phyloP scores from a whole-genome alignment of 371 early-diverging fungal genomes.

The Zychaea mexicana region DNA sequence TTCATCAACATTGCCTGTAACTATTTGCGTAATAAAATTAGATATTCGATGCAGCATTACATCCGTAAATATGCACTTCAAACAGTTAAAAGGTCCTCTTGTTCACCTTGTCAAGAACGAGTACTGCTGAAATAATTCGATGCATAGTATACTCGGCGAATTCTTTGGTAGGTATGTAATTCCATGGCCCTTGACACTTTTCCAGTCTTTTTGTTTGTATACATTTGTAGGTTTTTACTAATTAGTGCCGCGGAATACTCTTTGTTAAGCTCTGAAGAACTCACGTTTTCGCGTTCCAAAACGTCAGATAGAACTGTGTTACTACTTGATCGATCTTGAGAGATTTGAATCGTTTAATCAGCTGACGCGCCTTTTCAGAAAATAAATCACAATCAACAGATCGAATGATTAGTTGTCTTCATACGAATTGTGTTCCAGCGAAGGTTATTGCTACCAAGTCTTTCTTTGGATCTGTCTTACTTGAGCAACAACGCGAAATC shows the following conservation, averaged over 20 bases:
- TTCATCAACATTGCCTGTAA: constrained; percentile 30
- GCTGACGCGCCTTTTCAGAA: constrained; percentile 18
- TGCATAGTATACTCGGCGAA: constrained; percentile 42
- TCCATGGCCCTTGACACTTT: constrained; percentile 27
- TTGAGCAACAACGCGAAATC: constrained; percentile 32
- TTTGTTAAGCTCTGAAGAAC: background rate
- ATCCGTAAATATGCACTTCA: background rate
- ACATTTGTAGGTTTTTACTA: background rate
- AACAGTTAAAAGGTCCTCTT: background rate
- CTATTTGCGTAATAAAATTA: background rate
- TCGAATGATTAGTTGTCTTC: too few relatives aligned
- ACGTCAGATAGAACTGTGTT: constrained; percentile 24
- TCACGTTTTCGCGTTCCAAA: constrained; percentile 42
- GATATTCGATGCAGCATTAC: background rate
- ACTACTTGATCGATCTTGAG: constrained; percentile 31
- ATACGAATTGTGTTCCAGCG: background rate
- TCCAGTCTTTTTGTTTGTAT: constrained; percentile 16
- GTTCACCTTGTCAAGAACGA: constrained; percentile 39
- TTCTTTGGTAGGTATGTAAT: constrained; percentile 39
- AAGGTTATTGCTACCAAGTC: background rate
- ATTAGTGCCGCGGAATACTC: background rate
- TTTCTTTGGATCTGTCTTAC: constrained; percentile 10
- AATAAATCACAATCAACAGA: too few relatives aligned
- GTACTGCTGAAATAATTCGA: constrained; percentile 30
- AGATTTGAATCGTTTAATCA: constrained; percentile 35